Conservation (phyloP, 2,329 filamentous ascomycete species). For the Stenocarpella maydis region DNA sequence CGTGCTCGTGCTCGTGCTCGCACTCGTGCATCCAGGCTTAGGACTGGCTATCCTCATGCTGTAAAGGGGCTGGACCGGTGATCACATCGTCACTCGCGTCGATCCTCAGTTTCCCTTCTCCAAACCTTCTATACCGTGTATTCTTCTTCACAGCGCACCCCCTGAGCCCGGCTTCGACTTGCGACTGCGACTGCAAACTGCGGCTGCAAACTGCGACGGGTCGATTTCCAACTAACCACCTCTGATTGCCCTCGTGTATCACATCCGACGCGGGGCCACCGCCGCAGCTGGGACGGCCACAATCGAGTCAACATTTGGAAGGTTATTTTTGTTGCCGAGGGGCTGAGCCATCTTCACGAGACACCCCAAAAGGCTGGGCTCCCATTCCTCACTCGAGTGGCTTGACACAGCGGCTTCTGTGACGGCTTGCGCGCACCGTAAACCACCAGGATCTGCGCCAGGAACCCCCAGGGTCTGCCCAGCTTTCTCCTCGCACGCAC, state of each 20-base stretch:
- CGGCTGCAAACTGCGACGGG: neutral
- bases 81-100: slow-evolving; percentile 13
- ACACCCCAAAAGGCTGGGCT: slow-evolving; percentile 26
- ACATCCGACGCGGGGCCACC: slow-evolving; percentile 7
- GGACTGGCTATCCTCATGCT: slow-evolving; percentile 23
- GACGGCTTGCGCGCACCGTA: slow-evolving; percentile 7
- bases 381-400: slow-evolving; percentile 23
- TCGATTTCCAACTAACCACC: neutral
- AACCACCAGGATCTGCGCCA: slow-evolving; percentile 22
- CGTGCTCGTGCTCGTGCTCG: neutral
- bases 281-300: neutral
- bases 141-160: slow-evolving; percentile 13
- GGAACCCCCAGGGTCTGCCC: slow-evolving; percentile 13
- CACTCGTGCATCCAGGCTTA: slow-evolving; percentile 17
- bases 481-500: slow-evolving; percentile 16
- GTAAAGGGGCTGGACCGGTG: slow-evolving; percentile 18
- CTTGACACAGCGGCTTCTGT: slow-evolving; percentile 21
- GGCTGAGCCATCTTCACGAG: slow-evolving; percentile 32
- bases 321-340: slow-evolving; percentile 19
- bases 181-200: neutral
- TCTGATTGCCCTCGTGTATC: neutral
- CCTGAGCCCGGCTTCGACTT: slow-evolving; percentile 7
- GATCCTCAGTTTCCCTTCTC: slow-evolving; percentile 3
- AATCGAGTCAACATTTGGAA: slow-evolving; percentile 8
- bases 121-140: neutral